Evolutionary conservation across 2,329 filamentous ascomycete species (phyloP).

Genomic region (Colletotrichum lindemuthianum): DNA sequence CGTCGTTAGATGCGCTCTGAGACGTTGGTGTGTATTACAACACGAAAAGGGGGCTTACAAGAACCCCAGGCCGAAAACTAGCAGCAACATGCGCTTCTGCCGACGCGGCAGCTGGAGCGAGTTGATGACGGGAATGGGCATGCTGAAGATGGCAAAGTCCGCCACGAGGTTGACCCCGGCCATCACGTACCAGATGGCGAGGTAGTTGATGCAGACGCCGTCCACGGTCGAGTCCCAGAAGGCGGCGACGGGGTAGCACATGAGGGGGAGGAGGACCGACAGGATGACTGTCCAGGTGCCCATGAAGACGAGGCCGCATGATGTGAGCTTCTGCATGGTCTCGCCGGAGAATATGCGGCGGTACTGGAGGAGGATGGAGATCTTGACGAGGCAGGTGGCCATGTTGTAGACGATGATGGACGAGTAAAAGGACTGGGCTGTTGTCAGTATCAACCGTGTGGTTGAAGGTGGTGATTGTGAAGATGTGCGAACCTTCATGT

Average conservation of each 20-base stretch:
- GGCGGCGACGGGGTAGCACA: constrained; percentile 42
- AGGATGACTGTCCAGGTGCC: constrained; percentile 43
- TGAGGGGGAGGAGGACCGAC: constrained; percentile 42
- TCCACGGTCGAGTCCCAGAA: constrained; percentile 40
- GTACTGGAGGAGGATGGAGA: constrained; percentile 52
- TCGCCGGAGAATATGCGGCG: constrained; percentile 48
- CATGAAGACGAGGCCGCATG: constrained; percentile 41
- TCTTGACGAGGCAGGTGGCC: constrained; percentile 46
- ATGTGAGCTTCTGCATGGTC: constrained; percentile 39
- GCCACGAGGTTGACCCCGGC: constrained; percentile 42
- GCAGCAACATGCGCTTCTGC: constrained; percentile 39
- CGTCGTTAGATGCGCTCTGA: not conserved
- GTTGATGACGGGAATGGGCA: constrained; percentile 42
- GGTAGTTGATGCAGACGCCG: constrained; percentile 40
- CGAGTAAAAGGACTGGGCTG: constrained; percentile 42
- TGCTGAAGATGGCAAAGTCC: constrained; percentile 41
- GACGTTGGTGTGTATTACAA: too few species aligned
- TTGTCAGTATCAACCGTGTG: not conserved
- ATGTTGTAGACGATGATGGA: constrained; percentile 49
- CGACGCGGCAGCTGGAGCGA: constrained; percentile 38
- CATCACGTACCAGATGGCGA: constrained; percentile 44
- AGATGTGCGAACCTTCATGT: constrained; percentile 37
- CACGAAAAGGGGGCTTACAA: constrained; percentile 37
- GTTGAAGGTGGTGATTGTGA: not conserved
- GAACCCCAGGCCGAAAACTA: constrained; percentile 42